Evolutionary conservation across 805 yeast species (phyloP), one percentile per base, ranked within the genome.

Genomic region (Starmera quercuum): DNA sequence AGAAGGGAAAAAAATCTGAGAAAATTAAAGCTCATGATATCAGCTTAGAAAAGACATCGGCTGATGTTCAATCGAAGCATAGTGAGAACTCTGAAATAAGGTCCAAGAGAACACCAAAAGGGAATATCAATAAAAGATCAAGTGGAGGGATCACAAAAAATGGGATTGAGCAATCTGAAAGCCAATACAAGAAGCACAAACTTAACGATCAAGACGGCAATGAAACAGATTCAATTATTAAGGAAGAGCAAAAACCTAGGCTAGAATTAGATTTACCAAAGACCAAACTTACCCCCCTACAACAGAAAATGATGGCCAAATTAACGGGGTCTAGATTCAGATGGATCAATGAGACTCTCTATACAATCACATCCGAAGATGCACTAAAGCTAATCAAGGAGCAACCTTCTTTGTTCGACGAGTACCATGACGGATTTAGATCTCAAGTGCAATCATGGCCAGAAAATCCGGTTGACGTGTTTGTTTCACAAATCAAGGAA

Each of bases 381-480:
- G 97, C 98, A 0, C 62, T 85, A 19, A 63, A 68, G 17, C 60
- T 92, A 40, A 76, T 92, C 27, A 64, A 72, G 36, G 75, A 79
- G 12, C 95, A 88, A 47, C 98, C 99, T 0, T 75, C 77, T 17
- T 65, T 92, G 40, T 92, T 88, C 56, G 92, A 85, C 45, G 97
- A 90, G 53, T 92, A 92, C 49, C 98, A 94, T 54, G 81, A 78
- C 37, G 99, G 99, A 0, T 92, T 92, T 67, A 70, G 95, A 47
- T 80, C 88, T 11, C 99, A 92, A 58, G 97, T 92, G 13, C 87
- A 83, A 51, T 71, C 86, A 15, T 92, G 99, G 99, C 98, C 99
- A 3, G 96, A 90, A 59, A 92, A 92, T 51, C 99, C 99, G 1
- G 95, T 92, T n/a, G 82, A 87, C 58, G 81, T 82, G 3, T 83